Conservation (phyloP, 2,329 filamentous ascomycete species). For the Exutisphaerella laricina region DNA sequence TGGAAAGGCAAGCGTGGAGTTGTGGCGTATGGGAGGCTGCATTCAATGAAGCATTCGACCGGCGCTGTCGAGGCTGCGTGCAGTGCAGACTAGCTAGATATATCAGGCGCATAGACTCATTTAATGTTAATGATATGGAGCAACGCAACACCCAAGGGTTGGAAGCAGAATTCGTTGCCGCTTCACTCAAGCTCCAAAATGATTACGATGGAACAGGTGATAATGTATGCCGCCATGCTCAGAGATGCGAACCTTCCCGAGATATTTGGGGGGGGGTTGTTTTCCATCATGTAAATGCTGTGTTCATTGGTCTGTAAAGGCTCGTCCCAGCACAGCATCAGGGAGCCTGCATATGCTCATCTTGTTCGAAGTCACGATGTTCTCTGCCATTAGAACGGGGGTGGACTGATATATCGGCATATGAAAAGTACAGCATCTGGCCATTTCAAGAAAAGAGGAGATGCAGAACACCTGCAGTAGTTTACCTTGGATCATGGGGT, state of each 20-base stretch:
- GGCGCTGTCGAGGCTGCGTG: too few relatives aligned
- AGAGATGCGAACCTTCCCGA: too few relatives aligned
- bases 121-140: not conserved
- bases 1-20: not conserved
- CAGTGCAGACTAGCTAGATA: too few relatives aligned
- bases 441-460: too few relatives aligned
- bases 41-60: too few relatives aligned
- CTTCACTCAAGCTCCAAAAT: not conserved
- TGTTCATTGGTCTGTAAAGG: too few relatives aligned
- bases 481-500: not conserved
- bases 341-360: too few relatives aligned
- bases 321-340: too few relatives aligned
- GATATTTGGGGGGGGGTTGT: not conserved
- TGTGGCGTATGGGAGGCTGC: too few relatives aligned
- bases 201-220: not conserved
- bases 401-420: not conserved
- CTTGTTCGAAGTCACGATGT: not conserved
- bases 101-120: too few relatives aligned
- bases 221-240: not conserved
- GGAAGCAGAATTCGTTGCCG: not conserved
- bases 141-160: not conserved
- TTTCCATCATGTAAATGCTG: not conserved
- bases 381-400: not conserved
- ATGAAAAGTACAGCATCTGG: not conserved
- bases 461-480: not conserved